Conservation (phyloP, 2,329 filamentous ascomycete species). For the Ophiocordyceps camponoti-saundersi region DNA sequence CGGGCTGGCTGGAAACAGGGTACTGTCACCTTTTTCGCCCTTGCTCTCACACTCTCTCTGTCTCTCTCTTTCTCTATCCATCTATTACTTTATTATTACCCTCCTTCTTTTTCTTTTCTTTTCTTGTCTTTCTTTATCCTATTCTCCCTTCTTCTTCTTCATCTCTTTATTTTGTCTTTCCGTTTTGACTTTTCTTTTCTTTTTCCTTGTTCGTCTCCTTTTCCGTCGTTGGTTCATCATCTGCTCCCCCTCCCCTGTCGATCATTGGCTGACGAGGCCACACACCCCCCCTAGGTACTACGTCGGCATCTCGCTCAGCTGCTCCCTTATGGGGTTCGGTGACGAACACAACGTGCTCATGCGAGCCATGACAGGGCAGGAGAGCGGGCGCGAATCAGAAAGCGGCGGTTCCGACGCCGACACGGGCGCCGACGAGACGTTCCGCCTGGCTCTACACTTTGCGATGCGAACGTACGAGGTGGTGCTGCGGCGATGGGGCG, state of each 20-base stretch:
- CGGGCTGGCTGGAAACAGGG: constrained; percentile 34
- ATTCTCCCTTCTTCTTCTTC: too few species aligned
- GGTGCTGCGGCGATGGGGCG: constrained; percentile 33
- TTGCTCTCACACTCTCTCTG: too few species aligned
- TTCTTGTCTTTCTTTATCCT: too few species aligned
- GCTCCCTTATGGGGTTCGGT: constrained; percentile 17
- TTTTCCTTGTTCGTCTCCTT: too few species aligned
- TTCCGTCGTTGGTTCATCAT: too few species aligned
- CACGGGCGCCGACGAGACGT: constrained; percentile 8
- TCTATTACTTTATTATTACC: too few species aligned
- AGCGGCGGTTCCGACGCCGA: constrained; percentile 8
- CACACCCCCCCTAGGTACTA: constrained; percentile 9
- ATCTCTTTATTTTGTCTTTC: too few species aligned
- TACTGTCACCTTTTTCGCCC: constrained; percentile 7
- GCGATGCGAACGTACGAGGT: constrained; percentile 25
- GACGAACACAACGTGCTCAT: constrained; percentile 27
- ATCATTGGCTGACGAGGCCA: constrained; percentile 1
- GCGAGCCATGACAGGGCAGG: constrained; percentile 16
- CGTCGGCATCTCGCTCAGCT: constrained; percentile 14
- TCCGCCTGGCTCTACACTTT: constrained; percentile 21
- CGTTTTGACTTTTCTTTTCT: too few species aligned
- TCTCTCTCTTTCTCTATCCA: too few species aligned
- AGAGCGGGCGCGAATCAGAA: constrained; percentile 8
- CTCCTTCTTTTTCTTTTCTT: too few species aligned
- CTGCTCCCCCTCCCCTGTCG: neutral